A percentile compares a stretch with the other conserved stretches of the same genome.
phyloP scores from a whole-genome alignment of 345 rosid species.

The Camelina hispida region DNA sequence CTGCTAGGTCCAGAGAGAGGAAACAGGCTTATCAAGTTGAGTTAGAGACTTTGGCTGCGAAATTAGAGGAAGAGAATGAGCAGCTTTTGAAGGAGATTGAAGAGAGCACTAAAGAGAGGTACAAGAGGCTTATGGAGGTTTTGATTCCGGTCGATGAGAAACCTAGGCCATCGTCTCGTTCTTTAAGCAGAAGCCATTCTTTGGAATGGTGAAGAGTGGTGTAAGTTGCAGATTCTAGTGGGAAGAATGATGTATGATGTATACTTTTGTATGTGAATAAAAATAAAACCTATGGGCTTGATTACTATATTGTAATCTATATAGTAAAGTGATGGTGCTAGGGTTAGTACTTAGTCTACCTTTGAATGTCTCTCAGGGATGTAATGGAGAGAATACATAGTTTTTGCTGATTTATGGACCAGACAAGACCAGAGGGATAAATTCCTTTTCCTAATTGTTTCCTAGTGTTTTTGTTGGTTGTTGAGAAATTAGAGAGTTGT shows the following conservation, averaged over 20 bases:
- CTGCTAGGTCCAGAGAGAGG: conserved; percentile 95
- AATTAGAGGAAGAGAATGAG: conserved; percentile 79
- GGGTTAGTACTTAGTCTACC: conserved; percentile 3
- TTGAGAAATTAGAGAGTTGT: conserved; percentile 22
- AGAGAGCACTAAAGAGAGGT: conserved; percentile 71
- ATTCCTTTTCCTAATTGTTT: conserved; percentile 4
- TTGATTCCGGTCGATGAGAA: conserved; percentile 75
- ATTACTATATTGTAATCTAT: conserved; percentile 21
- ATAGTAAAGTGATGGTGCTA: conserved; percentile 2
- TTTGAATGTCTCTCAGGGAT: not conserved
- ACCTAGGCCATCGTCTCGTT: conserved; percentile 50
- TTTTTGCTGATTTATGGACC: not conserved
- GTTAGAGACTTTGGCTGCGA: conserved; percentile 76
- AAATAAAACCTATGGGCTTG: conserved; percentile 13
- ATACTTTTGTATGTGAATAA: conserved; percentile 21
- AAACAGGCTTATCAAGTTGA: conserved; percentile 95
- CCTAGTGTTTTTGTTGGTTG: conserved; percentile 4
- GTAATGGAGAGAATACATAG: not conserved
- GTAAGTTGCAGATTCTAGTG: not conserved
- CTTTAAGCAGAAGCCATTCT: conserved; percentile 66
- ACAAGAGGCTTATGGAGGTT: conserved; percentile 76
- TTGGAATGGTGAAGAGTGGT: conserved; percentile 59
- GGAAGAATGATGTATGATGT: not conserved
- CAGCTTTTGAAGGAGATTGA: conserved; percentile 76
- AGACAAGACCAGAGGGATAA: not conserved